Base-by-base conservation (phyloP, 1,284 basidiomycete species). In the Pholiota adiposa region DNA sequence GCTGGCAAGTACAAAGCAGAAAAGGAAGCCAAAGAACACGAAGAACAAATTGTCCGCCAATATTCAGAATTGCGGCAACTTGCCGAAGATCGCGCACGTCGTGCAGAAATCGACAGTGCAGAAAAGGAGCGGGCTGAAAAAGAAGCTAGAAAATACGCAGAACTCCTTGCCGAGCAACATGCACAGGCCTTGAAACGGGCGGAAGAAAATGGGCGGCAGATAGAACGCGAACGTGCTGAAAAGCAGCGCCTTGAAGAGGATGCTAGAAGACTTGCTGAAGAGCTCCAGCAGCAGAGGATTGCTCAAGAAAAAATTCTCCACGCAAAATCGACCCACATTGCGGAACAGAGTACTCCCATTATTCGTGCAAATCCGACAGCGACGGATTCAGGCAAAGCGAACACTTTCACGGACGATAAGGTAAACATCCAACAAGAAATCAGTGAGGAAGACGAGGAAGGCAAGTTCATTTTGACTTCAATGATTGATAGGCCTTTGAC, bases 41-140 rank as follows among this genome's bases (percentile, higher is more conserved):
- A 55, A 40, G 57, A 63, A 40, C 46, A 56, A 33, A 41, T 60
- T 33, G 53, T 48, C 19, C 53, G 48, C 6, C 51, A 60, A 27
- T 59, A 60, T 16, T 51, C 59, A 21, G 64, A 70, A 25, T 43
- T 60, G 33, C 41, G 58, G 53, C 61, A 50, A 56, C 40, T 58
- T 16, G 29, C 55, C 23, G 49, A 54, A 52, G 59, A 62, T 40
- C 54, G 58, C 25, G 53, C 77, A 69, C 56, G 76, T 68, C 18
- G 62, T 58, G 16, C 64, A 69, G 55, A 61, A 67, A 54, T 62
- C 3, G 66, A 69, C 48, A 65, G 63, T 55, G 61, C 66, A 61
- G 51, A 59, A 34, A 58, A 57, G 48, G 58, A 67, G 40, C 56
- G 60, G 38, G 61, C 48, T 31, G 56, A 69, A 46, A 52, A 29